Evolutionary conservation across 164 flowering plant genomes (phyloP).

Genomic region (Taxillus chinensis): DNA sequence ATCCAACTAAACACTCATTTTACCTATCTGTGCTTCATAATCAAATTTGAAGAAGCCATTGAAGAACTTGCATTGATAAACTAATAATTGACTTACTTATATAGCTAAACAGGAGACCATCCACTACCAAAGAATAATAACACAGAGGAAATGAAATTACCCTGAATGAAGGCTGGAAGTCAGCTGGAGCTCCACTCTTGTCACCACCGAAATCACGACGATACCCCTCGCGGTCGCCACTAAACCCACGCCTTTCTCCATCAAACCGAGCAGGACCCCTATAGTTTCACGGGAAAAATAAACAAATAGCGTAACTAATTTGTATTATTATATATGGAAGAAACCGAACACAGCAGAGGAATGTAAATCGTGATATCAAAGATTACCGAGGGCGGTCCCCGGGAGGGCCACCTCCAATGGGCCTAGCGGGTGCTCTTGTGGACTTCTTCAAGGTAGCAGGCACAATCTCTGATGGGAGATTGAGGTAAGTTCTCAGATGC

Average conservation of each 20-base stretch:
- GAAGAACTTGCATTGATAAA: neutral
- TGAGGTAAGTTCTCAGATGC: conserved; percentile 25
- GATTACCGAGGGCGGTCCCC: conserved; percentile 35
- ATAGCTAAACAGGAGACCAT: neutral
- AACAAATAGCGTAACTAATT: too few relatives aligned
- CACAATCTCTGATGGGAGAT: conserved; percentile 40
- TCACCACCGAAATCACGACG: conserved; percentile 46
- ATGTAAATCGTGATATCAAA: neutral
- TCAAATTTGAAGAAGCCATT: too few relatives aligned
- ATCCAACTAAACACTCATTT: too few relatives aligned
- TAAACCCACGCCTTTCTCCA: conserved; percentile 37
- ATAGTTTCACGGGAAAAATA: neutral
- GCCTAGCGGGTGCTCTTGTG: conserved; percentile 34
- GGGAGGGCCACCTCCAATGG: conserved; percentile 31
- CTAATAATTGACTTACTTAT: neutral
- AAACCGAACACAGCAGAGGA: too few relatives aligned
- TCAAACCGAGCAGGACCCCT: conserved; percentile 29
- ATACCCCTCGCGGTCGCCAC: conserved; percentile 33
- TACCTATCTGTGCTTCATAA: too few relatives aligned
- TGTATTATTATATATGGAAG: too few relatives aligned
- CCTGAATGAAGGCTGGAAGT: conserved; percentile 26
- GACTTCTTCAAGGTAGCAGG: conserved; percentile 45
- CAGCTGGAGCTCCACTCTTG: conserved; percentile 52
- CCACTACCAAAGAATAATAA: neutral
- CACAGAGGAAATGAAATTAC: neutral